Evolutionary conservation across 2,329 filamentous ascomycete species (phyloP).

Genomic region (Penicillium sp.): DNA sequence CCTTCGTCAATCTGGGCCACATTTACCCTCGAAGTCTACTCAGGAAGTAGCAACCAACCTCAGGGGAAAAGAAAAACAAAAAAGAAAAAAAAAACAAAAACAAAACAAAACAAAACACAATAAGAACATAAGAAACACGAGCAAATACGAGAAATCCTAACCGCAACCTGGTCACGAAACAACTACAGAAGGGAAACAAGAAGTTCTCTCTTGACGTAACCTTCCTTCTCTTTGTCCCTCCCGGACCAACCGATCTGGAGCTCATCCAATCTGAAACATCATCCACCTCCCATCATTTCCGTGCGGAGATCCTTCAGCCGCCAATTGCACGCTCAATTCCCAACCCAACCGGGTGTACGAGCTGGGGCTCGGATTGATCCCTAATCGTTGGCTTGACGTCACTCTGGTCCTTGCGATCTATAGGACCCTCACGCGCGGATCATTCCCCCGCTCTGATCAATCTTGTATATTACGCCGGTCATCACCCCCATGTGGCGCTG

Average conservation of each 20-base stretch:
- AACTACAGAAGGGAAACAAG: neutral
- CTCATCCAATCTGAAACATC: conserved; percentile 27
- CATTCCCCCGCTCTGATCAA: neutral
- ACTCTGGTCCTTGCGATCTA: conserved; percentile 20
- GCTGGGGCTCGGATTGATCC: conserved; percentile 23
- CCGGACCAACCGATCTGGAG: conserved; percentile 20
- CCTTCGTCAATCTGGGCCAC: neutral
- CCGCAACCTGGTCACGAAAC: neutral
- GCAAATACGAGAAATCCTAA: neutral
- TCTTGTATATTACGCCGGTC: conserved; percentile 13
- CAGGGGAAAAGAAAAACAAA: neutral
- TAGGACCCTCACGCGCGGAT: neutral
- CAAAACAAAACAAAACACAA: neutral
- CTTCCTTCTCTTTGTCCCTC: conserved; percentile 10
- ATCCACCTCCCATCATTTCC: conserved; percentile 20
- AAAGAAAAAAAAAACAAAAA: neutral
- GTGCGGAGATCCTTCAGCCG: conserved; percentile 17
- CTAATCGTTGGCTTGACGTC: conserved; percentile 26
- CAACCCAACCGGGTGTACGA: conserved; percentile 17
- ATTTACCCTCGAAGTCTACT: neutral
- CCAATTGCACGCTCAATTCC: conserved; percentile 24
- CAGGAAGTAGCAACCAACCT: neutral
- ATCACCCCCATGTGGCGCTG: conserved; percentile 1
- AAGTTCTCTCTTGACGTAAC: conserved; percentile 11
- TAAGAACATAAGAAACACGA: neutral